These are phyloP conservation scores for Collariella sp. DNA, from an alignment of 495 filamentous ascomycete species.

Conservation along the genomic window DNA sequence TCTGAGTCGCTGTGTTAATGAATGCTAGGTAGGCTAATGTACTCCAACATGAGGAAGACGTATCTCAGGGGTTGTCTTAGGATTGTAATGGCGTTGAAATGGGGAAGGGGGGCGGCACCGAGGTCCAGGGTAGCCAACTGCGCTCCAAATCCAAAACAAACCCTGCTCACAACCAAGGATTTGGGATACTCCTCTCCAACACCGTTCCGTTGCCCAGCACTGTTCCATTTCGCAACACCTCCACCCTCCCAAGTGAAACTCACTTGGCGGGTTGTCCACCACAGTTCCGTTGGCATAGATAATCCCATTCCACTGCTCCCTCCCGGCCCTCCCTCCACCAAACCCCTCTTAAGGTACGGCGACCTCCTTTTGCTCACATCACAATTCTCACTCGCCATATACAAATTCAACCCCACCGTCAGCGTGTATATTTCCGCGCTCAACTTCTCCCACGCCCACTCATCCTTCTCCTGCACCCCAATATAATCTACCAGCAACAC, in stretches of 20 bases:
- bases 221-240: slow-evolving; percentile 9
- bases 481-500: slow-evolving; percentile 23
- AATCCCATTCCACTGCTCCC: slow-evolving; percentile 12
- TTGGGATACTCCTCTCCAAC: slow-evolving; percentile 11
- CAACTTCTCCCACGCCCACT: slow-evolving; percentile 15
- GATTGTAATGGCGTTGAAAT: no score
- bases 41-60: no score
- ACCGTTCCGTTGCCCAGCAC: slow-evolving; percentile 11
- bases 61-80: no score
- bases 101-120: no score
- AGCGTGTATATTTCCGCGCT: slow-evolving; percentile 23
- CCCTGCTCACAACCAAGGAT: slow-evolving; percentile 6
- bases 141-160: background rate
- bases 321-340: background rate
- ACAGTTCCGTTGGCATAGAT: slow-evolving; percentile 17
- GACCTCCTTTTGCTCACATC: slow-evolving; percentile 7
- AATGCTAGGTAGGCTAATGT: no score
- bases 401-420: slow-evolving; percentile 19
- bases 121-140: background rate
- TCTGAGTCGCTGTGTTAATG: no score
- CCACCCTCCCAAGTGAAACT: slow-evolving; percentile 1
- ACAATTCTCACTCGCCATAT: slow-evolving; percentile 22
- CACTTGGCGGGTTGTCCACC: slow-evolving; percentile 2
- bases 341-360: slow-evolving; percentile 1
- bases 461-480: slow-evolving; percentile 12